phyloP scores from a whole-genome alignment of 371 early-diverging fungal genomes.

The Lichtheimia ramosa region DNA sequence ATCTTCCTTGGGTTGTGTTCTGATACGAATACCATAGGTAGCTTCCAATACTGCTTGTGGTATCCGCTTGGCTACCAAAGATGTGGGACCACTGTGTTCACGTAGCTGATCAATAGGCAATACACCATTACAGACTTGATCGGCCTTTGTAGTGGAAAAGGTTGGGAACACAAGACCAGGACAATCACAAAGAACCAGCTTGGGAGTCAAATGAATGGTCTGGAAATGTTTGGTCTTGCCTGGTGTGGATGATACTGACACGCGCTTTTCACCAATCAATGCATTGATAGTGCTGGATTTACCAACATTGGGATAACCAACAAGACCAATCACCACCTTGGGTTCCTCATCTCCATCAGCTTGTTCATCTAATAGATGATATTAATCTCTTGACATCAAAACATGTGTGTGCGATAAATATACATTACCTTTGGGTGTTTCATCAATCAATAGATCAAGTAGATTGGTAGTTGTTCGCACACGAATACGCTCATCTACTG shows the following conservation, averaged over 20 bases:
- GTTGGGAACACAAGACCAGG: slow-evolving; percentile 99
- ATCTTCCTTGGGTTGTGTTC: slow-evolving; percentile 77
- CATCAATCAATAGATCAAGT: slow-evolving; percentile 42
- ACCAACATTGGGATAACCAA: slow-evolving; percentile 99
- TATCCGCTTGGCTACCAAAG: slow-evolving; percentile 80
- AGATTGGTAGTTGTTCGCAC: slow-evolving; percentile 48
- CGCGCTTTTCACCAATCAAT: slow-evolving; percentile 92
- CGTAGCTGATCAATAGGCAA: slow-evolving; percentile 98
- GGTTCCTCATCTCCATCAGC: slow-evolving; percentile 24
- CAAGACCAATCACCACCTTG: slow-evolving; percentile 89
- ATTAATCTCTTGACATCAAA: background rate
- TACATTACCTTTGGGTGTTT: slow-evolving; percentile 24
- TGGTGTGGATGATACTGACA: slow-evolving; percentile 98
- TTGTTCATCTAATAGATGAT: background rate
- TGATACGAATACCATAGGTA: slow-evolving; percentile 90
- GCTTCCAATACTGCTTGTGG: slow-evolving; percentile 91
- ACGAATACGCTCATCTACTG: slow-evolving; percentile 34
- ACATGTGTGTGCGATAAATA: background rate
- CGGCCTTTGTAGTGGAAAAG: slow-evolving; percentile 96
- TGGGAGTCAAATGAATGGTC: slow-evolving; percentile 82
- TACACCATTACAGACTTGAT: slow-evolving; percentile 98
- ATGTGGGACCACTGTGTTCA: slow-evolving; percentile 91
- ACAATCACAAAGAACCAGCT: slow-evolving; percentile 95
- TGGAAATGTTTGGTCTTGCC: slow-evolving; percentile 99
- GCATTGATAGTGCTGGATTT: slow-evolving; percentile 99